Percentiles rank a stretch among this genome's conserved stretches.
phyloP scores from a whole-genome alignment of 2,329 filamentous ascomycete genomes.

The Ophiostoma fasciatum region DNA sequence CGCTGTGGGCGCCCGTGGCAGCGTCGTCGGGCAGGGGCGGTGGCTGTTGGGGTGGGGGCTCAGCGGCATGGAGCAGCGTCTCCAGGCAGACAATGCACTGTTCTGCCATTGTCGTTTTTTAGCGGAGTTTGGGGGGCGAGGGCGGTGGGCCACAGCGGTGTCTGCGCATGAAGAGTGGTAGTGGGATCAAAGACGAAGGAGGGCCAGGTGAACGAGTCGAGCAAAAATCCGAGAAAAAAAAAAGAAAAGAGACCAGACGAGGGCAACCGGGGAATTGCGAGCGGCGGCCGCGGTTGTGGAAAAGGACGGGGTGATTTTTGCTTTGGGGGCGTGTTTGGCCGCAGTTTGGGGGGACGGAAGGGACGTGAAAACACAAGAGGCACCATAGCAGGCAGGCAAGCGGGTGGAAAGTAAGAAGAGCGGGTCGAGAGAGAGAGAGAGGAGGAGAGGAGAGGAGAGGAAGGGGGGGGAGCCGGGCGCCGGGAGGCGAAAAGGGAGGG shows the following conservation, averaged over 20 bases:
- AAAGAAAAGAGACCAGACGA: slow-evolving; percentile 1
- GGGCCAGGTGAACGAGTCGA: no score
- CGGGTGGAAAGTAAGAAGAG: background rate
- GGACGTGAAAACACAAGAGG: background rate
- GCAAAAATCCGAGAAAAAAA: background rate
- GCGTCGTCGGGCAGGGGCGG: slow-evolving; percentile 5
- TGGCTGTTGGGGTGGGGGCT: slow-evolving; percentile 14
- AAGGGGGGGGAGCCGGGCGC: background rate
- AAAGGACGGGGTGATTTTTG: no score
- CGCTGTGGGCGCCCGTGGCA: slow-evolving; percentile 3
- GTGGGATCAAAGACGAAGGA: background rate
- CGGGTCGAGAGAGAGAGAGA: background rate
- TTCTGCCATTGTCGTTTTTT: slow-evolving; percentile 36
- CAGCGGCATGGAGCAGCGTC: slow-evolving; percentile 27
- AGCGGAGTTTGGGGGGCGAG: slow-evolving; percentile 5
- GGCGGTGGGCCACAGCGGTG: no score
- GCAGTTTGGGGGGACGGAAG: background rate
- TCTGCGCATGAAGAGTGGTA: no score
- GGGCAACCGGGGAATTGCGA: background rate
- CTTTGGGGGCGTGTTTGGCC: slow-evolving; percentile 1
- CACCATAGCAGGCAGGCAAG: background rate
- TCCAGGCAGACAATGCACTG: slow-evolving; percentile 59
- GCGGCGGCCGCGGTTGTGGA: no score
- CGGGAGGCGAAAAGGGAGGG: background rate
- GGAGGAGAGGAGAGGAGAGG: background rate